Percentiles rank a stretch among this genome's conserved stretches.
phyloP scores from a whole-genome alignment of 768 basidiomycete species.

The Psilocybe sp. region DNA sequence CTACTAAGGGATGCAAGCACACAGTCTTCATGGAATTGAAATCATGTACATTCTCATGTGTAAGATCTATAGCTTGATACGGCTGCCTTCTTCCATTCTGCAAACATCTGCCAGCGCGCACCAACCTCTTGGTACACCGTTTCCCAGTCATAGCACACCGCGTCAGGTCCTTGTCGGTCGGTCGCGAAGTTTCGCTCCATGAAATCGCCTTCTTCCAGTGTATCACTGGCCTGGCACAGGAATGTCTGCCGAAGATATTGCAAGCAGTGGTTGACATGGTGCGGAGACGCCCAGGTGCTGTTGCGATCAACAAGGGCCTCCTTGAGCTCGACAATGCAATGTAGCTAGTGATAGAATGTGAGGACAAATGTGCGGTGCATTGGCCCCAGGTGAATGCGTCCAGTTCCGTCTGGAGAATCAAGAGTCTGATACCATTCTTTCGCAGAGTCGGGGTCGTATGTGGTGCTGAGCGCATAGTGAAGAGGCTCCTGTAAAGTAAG shows the following conservation, averaged over 20 bases:
- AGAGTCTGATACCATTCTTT: too few species aligned
- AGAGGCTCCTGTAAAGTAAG: slow-evolving; percentile 19
- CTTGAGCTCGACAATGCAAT: slow-evolving; percentile 22
- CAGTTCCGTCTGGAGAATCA: slow-evolving; percentile 17
- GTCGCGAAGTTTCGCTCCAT: slow-evolving; percentile 21
- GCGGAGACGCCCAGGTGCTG: slow-evolving; percentile 6
- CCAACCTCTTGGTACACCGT: not conserved
- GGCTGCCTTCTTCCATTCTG: too few species aligned
- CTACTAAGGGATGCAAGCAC: too few species aligned
- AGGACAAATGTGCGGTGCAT: slow-evolving; percentile 17
- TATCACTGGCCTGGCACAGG: slow-evolving; percentile 28
- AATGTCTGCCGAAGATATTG: slow-evolving; percentile 32
- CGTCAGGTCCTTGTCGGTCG: slow-evolving; percentile 11
- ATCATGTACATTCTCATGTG: too few species aligned
- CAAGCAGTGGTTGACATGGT: slow-evolving; percentile 30
- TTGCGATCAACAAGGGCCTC: slow-evolving; percentile 15
- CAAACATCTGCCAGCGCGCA: too few species aligned
- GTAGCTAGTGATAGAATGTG: slow-evolving; percentile 25
- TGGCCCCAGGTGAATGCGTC: slow-evolving; percentile 20
- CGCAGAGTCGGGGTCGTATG: slow-evolving; percentile 9
- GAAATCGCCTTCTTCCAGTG: slow-evolving; percentile 32
- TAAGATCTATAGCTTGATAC: too few species aligned
- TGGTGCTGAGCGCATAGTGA: slow-evolving; percentile 13
- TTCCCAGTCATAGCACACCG: slow-evolving; percentile 9
- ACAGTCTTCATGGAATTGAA: too few species aligned